Percentiles rank a stretch among this genome's conserved stretches.
phyloP scores from a whole-genome alignment of 2,329 filamentous ascomycete species.

The Neurospora crassa region DNA sequence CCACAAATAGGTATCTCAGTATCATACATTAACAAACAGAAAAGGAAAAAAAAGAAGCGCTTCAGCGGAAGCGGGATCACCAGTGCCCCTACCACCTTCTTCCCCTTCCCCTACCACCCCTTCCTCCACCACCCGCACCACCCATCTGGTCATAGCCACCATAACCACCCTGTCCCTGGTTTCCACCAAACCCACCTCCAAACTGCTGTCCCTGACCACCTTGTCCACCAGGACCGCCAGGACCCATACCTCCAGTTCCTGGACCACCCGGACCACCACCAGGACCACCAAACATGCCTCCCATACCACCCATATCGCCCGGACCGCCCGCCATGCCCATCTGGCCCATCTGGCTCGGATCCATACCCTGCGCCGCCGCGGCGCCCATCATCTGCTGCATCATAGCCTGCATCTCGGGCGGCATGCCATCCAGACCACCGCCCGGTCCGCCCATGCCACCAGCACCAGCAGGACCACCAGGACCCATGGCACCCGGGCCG shows the following conservation, averaged over 20 bases:
- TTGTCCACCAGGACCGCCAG: conserved; percentile 31
- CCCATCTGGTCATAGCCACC: conserved; percentile 39
- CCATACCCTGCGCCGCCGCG: conserved; percentile 41
- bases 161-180: conserved; percentile 29
- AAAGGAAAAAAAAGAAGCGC: not conserved
- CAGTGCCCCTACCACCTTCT: conserved; percentile 17
- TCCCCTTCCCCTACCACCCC: conserved; percentile 22
- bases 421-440: conserved; percentile 55
- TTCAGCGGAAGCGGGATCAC: not conserved
- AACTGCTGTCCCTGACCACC: conserved; percentile 43
- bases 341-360: conserved; percentile 57
- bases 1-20: not conserved
- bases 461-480: conserved; percentile 15
- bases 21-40: not conserved
- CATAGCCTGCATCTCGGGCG: conserved; percentile 58
- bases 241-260: conserved; percentile 30
- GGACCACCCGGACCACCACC: conserved; percentile 30
- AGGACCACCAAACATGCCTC: conserved; percentile 46
- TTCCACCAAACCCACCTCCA: conserved; percentile 39
- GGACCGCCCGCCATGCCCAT: conserved; percentile 26
- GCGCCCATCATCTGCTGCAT: conserved; percentile 59
- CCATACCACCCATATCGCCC: conserved; percentile 43
- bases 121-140: conserved; percentile 20
- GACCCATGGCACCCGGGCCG: not conserved
- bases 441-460: conserved; percentile 10